Conservation (phyloP, 495 filamentous ascomycete species). For the Glarea lozoyensis region DNA sequence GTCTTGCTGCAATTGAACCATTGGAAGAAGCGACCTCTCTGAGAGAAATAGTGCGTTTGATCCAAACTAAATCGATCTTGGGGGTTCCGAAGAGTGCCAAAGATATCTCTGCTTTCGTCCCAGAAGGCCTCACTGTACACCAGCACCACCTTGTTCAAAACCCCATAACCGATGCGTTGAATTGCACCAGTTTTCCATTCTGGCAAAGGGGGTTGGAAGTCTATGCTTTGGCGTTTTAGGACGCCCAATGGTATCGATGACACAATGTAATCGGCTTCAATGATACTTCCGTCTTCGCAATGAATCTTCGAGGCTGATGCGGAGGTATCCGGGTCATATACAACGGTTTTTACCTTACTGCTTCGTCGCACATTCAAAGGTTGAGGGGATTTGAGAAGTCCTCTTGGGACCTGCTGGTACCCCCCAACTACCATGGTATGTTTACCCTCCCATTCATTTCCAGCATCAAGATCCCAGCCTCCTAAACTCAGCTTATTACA, state of each 20-base stretch:
- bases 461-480: slow-evolving; percentile 93
- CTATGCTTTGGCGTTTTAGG: slow-evolving; percentile 58
- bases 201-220: slow-evolving; percentile 78
- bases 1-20: slow-evolving; percentile 95
- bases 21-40: slow-evolving; percentile 80
- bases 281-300: slow-evolving; percentile 67
- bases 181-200: slow-evolving; percentile 78
- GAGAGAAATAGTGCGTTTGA: slow-evolving; percentile 42
- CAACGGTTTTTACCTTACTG: slow-evolving; percentile 58
- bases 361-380: slow-evolving; percentile 72
- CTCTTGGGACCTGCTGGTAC: slow-evolving; percentile 82
- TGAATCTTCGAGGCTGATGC: slow-evolving; percentile 46
- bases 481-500: slow-evolving; percentile 79
- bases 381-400: slow-evolving; percentile 64
- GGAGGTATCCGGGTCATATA: slow-evolving; percentile 43
- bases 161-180: slow-evolving; percentile 80
- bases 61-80: slow-evolving; percentile 40
- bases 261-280: slow-evolving; percentile 81
- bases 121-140: slow-evolving; percentile 89
- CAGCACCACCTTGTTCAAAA: slow-evolving; percentile 91
- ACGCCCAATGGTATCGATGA: slow-evolving; percentile 85
- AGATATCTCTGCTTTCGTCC: slow-evolving; percentile 88
- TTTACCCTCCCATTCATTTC: slow-evolving; percentile 93
- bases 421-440: slow-evolving; percentile 90
- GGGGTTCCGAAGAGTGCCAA: slow-evolving; percentile 75